A percentile compares a stretch with the other conserved stretches of the same genome.
These are phyloP conservation scores for Kwoniella mangroviensis DNA, from an alignment of 768 basidiomycete species.

Conservation along the genomic window DNA sequence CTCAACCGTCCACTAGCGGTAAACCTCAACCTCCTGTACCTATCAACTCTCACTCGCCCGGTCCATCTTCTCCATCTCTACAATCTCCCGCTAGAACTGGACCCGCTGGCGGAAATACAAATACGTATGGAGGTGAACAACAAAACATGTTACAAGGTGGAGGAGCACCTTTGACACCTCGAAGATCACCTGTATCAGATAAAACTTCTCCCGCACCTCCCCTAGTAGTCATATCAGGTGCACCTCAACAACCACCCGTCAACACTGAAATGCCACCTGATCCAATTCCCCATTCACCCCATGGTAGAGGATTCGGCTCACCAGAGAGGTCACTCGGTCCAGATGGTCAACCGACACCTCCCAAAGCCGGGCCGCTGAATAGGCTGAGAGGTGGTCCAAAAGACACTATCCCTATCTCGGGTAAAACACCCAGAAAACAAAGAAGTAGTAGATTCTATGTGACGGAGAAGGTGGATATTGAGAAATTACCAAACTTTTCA, in stretches of 20 bases:
- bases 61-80: conserved; percentile 44
- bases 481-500: conserved; percentile 83
- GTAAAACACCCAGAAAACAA: conserved; percentile 92
- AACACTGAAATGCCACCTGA: conserved; percentile 59
- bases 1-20: conserved; percentile 25
- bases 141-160: conserved; percentile 16
- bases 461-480: conserved; percentile 94
- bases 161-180: conserved; percentile 44
- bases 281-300: conserved; percentile 59
- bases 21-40: conserved; percentile 38
- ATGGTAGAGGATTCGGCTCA: conserved; percentile 53
- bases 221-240: conserved; percentile 57
- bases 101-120: background rate
- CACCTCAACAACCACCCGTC: conserved; percentile 30
- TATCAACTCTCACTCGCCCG: conserved; percentile 33
- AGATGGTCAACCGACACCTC: conserved; percentile 54
- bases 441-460: conserved; percentile 95
- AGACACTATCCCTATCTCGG: conserved; percentile 94
- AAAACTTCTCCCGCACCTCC: conserved; percentile 59
- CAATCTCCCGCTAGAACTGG: conserved; percentile 34
- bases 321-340: conserved; percentile 48
- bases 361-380: conserved; percentile 57
- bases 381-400: conserved; percentile 66
- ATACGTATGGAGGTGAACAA: conserved; percentile 1
- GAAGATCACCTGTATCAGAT: conserved; percentile 49